A percentile compares a stretch with the other conserved stretches of the same genome.
These are phyloP conservation scores for Didymella keratinophila DNA, from an alignment of 2,329 filamentous ascomycete species.

Conservation along the genomic window DNA sequence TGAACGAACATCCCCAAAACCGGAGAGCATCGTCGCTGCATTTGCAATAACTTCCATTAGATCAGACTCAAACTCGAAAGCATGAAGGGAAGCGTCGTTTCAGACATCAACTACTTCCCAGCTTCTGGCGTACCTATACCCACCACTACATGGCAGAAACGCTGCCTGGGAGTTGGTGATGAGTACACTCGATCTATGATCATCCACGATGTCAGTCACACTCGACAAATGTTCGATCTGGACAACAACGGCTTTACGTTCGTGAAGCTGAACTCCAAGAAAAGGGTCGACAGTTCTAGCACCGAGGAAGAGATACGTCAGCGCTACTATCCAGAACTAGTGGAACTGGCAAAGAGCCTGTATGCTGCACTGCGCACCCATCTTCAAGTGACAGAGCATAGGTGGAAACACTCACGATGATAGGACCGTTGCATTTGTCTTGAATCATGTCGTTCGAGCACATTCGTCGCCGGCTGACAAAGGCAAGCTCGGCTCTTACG, in stretches of 20 bases:
- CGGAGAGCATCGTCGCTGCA: not conserved
- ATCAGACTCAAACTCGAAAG: not conserved
- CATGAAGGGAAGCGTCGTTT: slow-evolving; percentile 18
- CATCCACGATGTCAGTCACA: slow-evolving; percentile 55
- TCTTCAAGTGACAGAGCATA: not conserved
- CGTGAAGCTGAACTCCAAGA: slow-evolving; percentile 19
- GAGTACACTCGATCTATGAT: slow-evolving; percentile 33
- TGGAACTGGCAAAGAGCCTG: slow-evolving; percentile 24
- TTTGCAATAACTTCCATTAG: not conserved
- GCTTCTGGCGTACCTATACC: slow-evolving; percentile 23
- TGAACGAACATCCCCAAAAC: not conserved
- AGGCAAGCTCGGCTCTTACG: slow-evolving; percentile 52
- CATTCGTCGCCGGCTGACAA: slow-evolving; percentile 58
- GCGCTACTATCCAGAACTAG: slow-evolving; percentile 30
- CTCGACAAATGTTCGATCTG: slow-evolving; percentile 24
- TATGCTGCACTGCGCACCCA: slow-evolving; percentile 3
- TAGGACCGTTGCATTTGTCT: slow-evolving; percentile 41
- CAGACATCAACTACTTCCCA: slow-evolving; percentile 33
- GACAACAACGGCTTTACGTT: slow-evolving; percentile 20
- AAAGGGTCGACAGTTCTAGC: slow-evolving; percentile 15
- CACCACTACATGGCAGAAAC: slow-evolving; percentile 25
- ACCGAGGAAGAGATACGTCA: slow-evolving; percentile 24
- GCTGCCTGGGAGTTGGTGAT: slow-evolving; percentile 20
- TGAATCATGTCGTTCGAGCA: slow-evolving; percentile 51
- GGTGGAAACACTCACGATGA: not conserved